These are phyloP conservation scores for Arabidopsis arenosa DNA, from an alignment of 345 rosid genomes.

Conservation along the genomic window DNA sequence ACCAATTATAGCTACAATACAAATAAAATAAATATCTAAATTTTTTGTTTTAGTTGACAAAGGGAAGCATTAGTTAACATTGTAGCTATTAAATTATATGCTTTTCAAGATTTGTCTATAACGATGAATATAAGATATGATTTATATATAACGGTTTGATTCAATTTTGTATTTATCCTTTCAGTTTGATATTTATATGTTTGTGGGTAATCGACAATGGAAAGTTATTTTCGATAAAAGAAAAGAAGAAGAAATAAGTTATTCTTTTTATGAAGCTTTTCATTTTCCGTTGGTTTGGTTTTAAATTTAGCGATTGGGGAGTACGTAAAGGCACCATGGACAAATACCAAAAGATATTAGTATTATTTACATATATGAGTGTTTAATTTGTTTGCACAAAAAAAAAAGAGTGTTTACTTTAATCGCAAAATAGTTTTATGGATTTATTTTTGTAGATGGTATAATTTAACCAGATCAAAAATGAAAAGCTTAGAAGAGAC, in stretches of 20 bases:
- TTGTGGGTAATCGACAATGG: conserved; percentile 20
- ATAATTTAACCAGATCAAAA: neutral
- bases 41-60: neutral
- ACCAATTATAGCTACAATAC: conserved; percentile 25
- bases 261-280: neutral
- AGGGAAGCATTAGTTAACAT: neutral
- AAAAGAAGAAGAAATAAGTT: neutral
- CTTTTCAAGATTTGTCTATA: conserved; percentile 12
- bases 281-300: neutral
- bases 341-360: neutral
- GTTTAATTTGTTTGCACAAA: too few relatives aligned
- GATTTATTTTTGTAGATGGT: neutral
- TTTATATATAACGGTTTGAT: neutral
- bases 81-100: conserved; percentile 2
- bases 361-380: too few relatives aligned
- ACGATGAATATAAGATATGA: neutral
- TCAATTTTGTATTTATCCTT: conserved; percentile 26
- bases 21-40: neutral
- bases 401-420: too few relatives aligned
- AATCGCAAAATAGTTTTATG: too few relatives aligned
- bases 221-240: conserved; percentile 1
- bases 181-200: conserved; percentile 24
- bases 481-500: neutral
- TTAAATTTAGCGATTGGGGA: neutral
- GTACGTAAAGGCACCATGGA: neutral